Evolutionary conservation across 2,329 filamentous ascomycete species (phyloP), one percentile per base, ranked within the genome.

Genomic region (Beauveria medogensis): DNA sequence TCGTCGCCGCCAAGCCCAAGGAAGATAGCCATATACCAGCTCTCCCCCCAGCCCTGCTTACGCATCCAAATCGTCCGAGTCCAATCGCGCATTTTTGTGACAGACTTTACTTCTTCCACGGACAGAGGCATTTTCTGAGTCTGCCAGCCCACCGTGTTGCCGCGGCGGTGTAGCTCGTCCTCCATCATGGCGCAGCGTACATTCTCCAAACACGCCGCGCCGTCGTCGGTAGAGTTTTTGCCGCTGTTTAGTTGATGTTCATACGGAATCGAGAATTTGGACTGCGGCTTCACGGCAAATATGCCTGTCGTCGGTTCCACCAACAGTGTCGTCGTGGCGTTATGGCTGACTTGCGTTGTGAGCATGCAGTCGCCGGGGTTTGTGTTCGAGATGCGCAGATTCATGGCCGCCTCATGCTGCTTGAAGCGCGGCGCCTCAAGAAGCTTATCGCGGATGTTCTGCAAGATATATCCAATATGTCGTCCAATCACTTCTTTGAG

Each of bases 251-350:
- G 77, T 40, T 81, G 82, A 37, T 75, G 76, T 69, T 96, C 90
- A 20, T 80, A 79, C 22, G 83, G 78, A 9, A 78, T 75, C 4
- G 81, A 78, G 50, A 81, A 74, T 61, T 77, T 79, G 3, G 83
- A 83, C 55, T 82, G 82, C 63, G 91, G 89, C 61, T 84, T 83
- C 43, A 96, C 73, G 10, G 86, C 83, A 63, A 92, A 88, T 12
- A 80, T 75, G n/a, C 94, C 94, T 0, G 89, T 92, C 28, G 90
- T 84, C 0, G 89, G 85, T 65, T 96, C 91, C 52, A 97, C 80
- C 20, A 83, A 80, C 30, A 96, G 73, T 6, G 78, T 82, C 40
- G 89, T 74, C 43, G 79, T 76, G 60, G 84, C 80, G 28, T 81
- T 77, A n/a, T 80, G 77, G 5, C 89, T 88, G 30, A 96, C 77